Evolutionary conservation across 805 yeast genomes (phyloP), one percentile per base, ranked within the genome.

Genomic region (Osmozyma mogii): DNA sequence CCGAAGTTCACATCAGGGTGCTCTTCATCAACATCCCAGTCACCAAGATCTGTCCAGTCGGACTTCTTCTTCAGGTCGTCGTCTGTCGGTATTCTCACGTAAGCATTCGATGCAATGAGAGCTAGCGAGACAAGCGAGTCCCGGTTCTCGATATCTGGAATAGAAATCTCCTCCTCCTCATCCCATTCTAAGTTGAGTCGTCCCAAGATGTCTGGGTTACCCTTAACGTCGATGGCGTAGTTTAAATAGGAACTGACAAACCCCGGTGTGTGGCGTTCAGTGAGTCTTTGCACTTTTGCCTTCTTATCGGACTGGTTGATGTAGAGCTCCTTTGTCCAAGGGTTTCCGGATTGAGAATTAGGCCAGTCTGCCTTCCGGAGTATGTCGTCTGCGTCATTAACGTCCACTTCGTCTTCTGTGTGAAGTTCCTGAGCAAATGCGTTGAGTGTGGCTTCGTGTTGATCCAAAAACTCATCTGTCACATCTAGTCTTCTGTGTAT

Each of bases 71-170:
- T 61, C 28, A 60, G 65, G 21, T 61, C 52, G 14, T 61, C 65
- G 15, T 76, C 71, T 5, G 58, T 48, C 3, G 96, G 96, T 17
- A 73, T 58, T 26, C 71, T 68, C 3, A 85, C 94, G 49, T 89
- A 92, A 3, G 97, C 96, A 51, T 92, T 82, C 1, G 95, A 83
- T 0, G 95, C 75, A 75, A 89, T 82, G 30, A 77, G 54, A 0
- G 96, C 97, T 24, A 89, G 56, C 1, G 82, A 59, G 3, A 88
- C 61, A 3, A 89, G 51, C 0, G 96, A 84, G 22, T 74, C 75
- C 30, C 70, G 70, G 52, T 88, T 95, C 1, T 75, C 59, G 6
- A 89, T 58, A 42, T 92, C 73, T 0, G 98, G 98, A 1, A 81
- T 69, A 1, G 61, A 30, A 1, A 78, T 65, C 11, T 56, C 56